Percentiles rank a stretch among this genome's conserved stretches.
These are phyloP conservation scores for Aegle marmelos DNA, from an alignment of 345 rosid genomes.

Conservation along the genomic window DNA sequence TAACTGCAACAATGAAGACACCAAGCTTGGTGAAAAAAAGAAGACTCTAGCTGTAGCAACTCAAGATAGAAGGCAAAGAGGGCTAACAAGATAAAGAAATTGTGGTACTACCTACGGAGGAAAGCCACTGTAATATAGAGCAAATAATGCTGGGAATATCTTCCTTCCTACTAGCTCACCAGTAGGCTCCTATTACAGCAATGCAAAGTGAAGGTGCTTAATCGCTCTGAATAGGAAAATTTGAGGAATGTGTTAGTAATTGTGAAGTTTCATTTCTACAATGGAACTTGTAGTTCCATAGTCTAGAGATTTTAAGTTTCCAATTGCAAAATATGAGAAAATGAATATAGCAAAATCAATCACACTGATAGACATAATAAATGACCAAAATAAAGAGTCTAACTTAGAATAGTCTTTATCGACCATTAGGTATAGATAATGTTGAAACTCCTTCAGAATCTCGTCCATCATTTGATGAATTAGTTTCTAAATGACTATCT, in stretches of 20 bases:
- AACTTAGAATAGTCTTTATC: neutral
- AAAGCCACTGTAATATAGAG: constrained; percentile 74
- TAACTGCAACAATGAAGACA: too few species aligned
- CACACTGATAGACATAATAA: neutral
- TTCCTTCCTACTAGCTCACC: constrained; percentile 67
- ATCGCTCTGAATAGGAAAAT: constrained; percentile 25
- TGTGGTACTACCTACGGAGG: constrained; percentile 60
- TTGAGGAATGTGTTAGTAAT: constrained; percentile 24
- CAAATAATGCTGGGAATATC: constrained; percentile 75
- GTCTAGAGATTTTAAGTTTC: neutral
- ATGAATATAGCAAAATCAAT: neutral
- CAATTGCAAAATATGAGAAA: neutral
- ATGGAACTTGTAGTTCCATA: constrained; percentile 15
- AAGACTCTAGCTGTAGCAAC: neutral
- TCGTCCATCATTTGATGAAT: constrained; percentile 24
- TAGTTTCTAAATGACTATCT: constrained; percentile 27
- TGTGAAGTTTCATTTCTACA: constrained; percentile 22
- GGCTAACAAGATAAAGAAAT: neutral
- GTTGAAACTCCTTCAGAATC: constrained; percentile 17
- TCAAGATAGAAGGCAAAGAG: neutral
- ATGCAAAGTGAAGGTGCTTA: constrained; percentile 58
- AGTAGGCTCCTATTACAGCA: constrained; percentile 73
- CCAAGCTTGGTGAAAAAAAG: neutral
- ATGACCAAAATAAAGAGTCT: neutral
- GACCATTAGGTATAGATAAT: constrained; percentile 21